Evolutionary conservation across 163 green algal species (phyloP).

Genomic region (Dunaliella salina): DNA sequence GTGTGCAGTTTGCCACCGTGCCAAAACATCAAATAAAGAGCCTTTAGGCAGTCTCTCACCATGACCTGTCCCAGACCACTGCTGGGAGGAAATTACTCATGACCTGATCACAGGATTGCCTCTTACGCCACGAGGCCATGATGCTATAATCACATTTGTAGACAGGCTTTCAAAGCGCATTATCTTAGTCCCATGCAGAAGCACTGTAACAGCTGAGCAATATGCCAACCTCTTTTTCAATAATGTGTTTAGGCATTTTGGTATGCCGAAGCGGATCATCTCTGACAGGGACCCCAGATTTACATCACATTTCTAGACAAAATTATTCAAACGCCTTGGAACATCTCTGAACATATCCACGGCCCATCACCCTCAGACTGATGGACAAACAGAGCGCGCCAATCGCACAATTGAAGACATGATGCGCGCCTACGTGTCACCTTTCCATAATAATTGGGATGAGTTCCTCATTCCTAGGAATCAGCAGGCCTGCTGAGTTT

Average conservation of each 20-base stretch:
- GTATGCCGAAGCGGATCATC: constrained; percentile 44
- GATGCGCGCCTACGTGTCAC: constrained; percentile 29
- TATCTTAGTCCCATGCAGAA: constrained; percentile 38
- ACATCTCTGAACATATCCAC: constrained; percentile 29
- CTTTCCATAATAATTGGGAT: constrained; percentile 39
- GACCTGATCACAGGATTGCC: constrained; percentile 49
- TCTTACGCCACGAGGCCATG: constrained; percentile 29
- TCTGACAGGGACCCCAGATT: constrained; percentile 51
- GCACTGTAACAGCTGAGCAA: constrained; percentile 15
- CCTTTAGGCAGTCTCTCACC: constrained; percentile 8
- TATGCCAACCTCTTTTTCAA: constrained; percentile 39
- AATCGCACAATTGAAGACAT: constrained; percentile 42
- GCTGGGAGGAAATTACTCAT: constrained; percentile 5
- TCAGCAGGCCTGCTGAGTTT: constrained; percentile 28
- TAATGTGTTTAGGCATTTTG: constrained; percentile 37
- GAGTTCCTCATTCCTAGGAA: constrained; percentile 27
- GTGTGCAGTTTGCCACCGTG: constrained; percentile 9
- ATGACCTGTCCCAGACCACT: neutral
- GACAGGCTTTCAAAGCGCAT: constrained; percentile 56
- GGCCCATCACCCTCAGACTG: constrained; percentile 42
- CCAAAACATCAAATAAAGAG: neutral
- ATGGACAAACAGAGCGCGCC: constrained; percentile 50
- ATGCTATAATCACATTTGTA: constrained; percentile 52
- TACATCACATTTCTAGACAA: constrained; percentile 35
- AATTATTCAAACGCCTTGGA: constrained; percentile 12